Evolutionary conservation across 164 flowering plant genomes (phyloP), one percentile per base, ranked within the genome.

Genomic region (Sextonia rubra): DNA sequence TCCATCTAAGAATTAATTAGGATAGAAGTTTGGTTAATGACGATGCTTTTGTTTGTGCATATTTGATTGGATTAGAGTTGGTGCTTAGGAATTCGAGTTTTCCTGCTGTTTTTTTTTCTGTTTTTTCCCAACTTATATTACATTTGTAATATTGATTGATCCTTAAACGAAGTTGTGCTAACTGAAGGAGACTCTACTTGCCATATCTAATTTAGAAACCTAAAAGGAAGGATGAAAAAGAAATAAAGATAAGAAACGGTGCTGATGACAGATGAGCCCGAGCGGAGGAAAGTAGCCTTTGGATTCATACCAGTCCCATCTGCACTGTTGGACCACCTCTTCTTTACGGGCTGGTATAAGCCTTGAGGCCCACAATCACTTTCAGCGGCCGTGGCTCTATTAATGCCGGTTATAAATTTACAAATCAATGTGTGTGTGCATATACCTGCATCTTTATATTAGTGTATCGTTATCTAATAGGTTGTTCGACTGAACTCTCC

Each of bases 301-400:
- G 14, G 64, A 25, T 25, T 61, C 64, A 61, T 2, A 8, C 27
- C 9, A 14, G 27, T 61, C 64, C 14, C 64, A 61, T 23, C 27
- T 61, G 27, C 14, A 61, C 22, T 14, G 27, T 24, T 49, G 72
- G 72, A 56, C 72, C 72, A 58, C 72, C 12, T 23, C 64, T 30
- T 37, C 32, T 70, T 70, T 70, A 70, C 44, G n/a, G 17, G 26
- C 72, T 32, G 32, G 71, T 58, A 70, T 60, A 27, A 27, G 25
- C 49, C 27, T n/a, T 56, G n/a, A 15, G 23, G 44, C 63, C 26
- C 72, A 32, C 72, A 29, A 22, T 70, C 64, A 3, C 48, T 70
- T 58, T 58, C 64, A 17, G 25, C 0, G 20, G 30, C 11, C 26
- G 24, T 61, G 64, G 12, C 27, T 12, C 64, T 4, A 61, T 61